Evolutionary conservation across 306 rosid species (phyloP).

Genomic region (Castanea mollissima): DNA sequence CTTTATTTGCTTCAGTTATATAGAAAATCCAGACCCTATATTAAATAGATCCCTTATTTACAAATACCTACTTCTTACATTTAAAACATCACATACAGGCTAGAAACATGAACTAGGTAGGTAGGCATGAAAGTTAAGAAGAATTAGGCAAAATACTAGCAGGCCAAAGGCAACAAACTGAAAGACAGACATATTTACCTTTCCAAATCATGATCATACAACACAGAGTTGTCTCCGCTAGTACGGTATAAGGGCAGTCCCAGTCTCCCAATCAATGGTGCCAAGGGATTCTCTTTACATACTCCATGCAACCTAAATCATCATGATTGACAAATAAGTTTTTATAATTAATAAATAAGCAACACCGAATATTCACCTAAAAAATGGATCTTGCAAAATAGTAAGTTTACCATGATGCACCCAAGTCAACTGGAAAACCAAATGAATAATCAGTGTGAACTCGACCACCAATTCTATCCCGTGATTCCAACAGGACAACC

Average conservation of each 20-base stretch:
- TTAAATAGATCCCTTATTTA: background rate
- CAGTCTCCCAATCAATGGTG: slow-evolving; percentile 84
- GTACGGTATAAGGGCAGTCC: slow-evolving; percentile 96
- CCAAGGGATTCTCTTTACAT: slow-evolving; percentile 91
- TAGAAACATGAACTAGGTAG: background rate
- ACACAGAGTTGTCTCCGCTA: slow-evolving; percentile 93
- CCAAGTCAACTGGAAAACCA: slow-evolving; percentile 95
- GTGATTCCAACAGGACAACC: slow-evolving; percentile 87
- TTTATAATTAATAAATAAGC: background rate
- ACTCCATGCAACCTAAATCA: slow-evolving; percentile 95
- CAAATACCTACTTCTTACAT: background rate
- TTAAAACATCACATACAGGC: background rate
- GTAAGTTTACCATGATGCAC: slow-evolving; percentile 82
- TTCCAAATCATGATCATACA: slow-evolving; percentile 96
- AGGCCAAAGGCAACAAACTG: slow-evolving; percentile 11
- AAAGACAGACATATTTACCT: slow-evolving; percentile 41
- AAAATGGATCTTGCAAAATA: background rate
- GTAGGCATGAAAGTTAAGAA: background rate
- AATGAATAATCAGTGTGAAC: slow-evolving; percentile 86
- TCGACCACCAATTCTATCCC: slow-evolving; percentile 93
- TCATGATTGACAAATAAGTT: slow-evolving; percentile 2
- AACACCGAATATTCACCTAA: background rate
- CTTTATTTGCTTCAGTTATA: background rate
- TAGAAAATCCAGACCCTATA: background rate
- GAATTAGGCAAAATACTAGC: background rate